phyloP scores from a whole-genome alignment of 495 filamentous ascomycete genomes.

The Astrocystis sublimbata region DNA sequence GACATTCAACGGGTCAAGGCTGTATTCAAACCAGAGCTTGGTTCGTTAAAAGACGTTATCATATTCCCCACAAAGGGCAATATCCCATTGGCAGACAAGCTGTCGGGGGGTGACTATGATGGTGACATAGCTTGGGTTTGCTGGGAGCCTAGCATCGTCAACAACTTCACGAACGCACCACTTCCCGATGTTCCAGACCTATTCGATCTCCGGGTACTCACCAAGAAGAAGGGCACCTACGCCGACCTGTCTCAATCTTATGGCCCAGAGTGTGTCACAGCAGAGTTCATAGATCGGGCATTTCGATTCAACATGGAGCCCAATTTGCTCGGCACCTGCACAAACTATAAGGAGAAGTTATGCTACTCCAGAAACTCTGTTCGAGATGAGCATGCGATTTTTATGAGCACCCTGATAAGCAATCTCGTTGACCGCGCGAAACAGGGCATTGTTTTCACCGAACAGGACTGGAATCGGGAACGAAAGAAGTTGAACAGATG shows the following conservation, averaged over 20 bases:
- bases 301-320: constrained; percentile 68
- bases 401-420: constrained; percentile 70
- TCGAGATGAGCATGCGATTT: constrained; percentile 52
- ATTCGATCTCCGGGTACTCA: constrained; percentile 58
- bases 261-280: constrained; percentile 22
- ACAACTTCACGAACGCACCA: constrained; percentile 70
- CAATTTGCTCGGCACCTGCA: constrained; percentile 71
- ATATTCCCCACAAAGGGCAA: constrained; percentile 75
- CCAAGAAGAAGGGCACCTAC: constrained; percentile 57
- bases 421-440: constrained; percentile 81
- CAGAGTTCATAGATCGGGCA: constrained; percentile 52
- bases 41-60: constrained; percentile 80
- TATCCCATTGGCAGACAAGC: constrained; percentile 70
- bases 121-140: constrained; percentile 90
- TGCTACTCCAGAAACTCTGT: constrained; percentile 65
- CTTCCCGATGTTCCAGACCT: constrained; percentile 52
- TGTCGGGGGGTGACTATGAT: constrained; percentile 95
- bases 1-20: constrained; percentile 75
- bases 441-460: constrained; percentile 67
- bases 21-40: constrained; percentile 64
- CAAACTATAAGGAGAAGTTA: constrained; percentile 69
- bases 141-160: constrained; percentile 78
- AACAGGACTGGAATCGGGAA: constrained; percentile 55
- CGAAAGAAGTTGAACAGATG: constrained; percentile 42
- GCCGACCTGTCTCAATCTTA: constrained; percentile 38